Percentiles rank a stretch among this genome's conserved stretches.
Conservation (phyloP, 768 basidiomycete genomes). For the Suillus brevipes region DNA sequence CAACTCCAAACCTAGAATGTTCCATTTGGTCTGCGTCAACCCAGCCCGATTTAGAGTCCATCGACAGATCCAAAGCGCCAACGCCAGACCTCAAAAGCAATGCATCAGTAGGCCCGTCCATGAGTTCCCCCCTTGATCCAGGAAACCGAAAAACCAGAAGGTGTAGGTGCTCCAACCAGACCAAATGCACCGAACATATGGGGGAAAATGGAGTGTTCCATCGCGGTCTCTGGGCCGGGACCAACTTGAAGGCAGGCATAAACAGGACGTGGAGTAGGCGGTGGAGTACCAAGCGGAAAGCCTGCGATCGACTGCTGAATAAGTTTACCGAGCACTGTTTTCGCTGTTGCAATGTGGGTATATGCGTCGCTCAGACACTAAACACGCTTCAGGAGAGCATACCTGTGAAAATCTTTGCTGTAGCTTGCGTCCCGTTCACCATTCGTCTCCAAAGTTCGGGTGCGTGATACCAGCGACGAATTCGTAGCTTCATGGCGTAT, state of each 20-base stretch:
- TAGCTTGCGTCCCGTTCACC: neutral
- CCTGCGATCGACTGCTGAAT: neutral
- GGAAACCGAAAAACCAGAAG: too few relatives aligned
- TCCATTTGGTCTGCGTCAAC: too few relatives aligned
- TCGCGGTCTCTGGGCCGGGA: conserved; percentile 14
- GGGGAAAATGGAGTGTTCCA: conserved; percentile 33
- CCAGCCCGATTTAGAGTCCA: too few relatives aligned
- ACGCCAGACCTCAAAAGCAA: neutral
- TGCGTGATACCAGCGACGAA: neutral
- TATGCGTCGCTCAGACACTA: neutral
- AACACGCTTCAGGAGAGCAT: neutral
- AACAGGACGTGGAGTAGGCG: too few relatives aligned
- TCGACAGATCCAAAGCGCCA: neutral
- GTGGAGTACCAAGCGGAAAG: conserved; percentile 5
- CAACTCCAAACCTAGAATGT: too few relatives aligned
- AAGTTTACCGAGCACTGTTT: too few relatives aligned
- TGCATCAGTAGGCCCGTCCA: neutral
- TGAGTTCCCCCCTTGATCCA: neutral
- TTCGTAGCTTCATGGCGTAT: neutral
- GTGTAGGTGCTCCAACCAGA: neutral
- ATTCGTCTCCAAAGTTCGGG: neutral
- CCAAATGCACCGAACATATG: conserved; percentile 29
- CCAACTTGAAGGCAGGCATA: too few relatives aligned
- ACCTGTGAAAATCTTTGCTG: neutral
- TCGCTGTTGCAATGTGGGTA: conserved; percentile 1